These are phyloP conservation scores for Tuctoria greenei DNA, from an alignment of 176 grass and related monocot genomes.

Conservation along the genomic window DNA sequence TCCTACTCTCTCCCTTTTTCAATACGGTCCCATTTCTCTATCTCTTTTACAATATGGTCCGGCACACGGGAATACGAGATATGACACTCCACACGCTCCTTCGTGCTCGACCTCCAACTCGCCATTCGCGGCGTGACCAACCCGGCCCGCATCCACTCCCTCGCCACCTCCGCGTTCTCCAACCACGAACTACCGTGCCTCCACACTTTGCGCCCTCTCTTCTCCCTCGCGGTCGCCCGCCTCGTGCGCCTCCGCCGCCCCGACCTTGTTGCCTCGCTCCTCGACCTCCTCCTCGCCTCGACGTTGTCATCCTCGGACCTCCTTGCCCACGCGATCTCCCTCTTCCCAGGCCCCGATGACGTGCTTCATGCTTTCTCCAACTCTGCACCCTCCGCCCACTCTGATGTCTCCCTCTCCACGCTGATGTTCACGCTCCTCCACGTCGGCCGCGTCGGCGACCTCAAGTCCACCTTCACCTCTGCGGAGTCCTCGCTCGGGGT, in stretches of 20 bases:
- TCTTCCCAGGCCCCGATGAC: slow-evolving; percentile 55
- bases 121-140: slow-evolving; percentile 53
- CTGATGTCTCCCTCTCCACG: slow-evolving; percentile 64
- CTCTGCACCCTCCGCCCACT: slow-evolving; percentile 23
- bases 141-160: slow-evolving; percentile 58
- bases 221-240: slow-evolving; percentile 53
- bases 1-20: too few species aligned
- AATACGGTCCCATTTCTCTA: too few species aligned
- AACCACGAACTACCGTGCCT: slow-evolving; percentile 38
- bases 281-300: slow-evolving; percentile 51
- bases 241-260: slow-evolving; percentile 59
- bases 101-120: slow-evolving; percentile 50
- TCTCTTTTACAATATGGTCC: too few species aligned
- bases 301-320: slow-evolving; percentile 59
- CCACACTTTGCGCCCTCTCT: slow-evolving; percentile 66
- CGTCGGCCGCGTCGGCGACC: slow-evolving; percentile 49
- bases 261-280: slow-evolving; percentile 66
- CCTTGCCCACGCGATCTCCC: slow-evolving; percentile 63
- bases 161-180: slow-evolving; percentile 62
- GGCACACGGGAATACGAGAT: too few species aligned
- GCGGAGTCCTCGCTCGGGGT: slow-evolving; percentile 49
- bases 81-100: background rate
- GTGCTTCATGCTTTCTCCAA: slow-evolving; percentile 52
- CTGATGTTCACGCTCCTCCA: slow-evolving; percentile 61
- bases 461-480: slow-evolving; percentile 59